phyloP scores from a whole-genome alignment of 805 yeast genomes.

The Kurtzmaniella fragi region DNA sequence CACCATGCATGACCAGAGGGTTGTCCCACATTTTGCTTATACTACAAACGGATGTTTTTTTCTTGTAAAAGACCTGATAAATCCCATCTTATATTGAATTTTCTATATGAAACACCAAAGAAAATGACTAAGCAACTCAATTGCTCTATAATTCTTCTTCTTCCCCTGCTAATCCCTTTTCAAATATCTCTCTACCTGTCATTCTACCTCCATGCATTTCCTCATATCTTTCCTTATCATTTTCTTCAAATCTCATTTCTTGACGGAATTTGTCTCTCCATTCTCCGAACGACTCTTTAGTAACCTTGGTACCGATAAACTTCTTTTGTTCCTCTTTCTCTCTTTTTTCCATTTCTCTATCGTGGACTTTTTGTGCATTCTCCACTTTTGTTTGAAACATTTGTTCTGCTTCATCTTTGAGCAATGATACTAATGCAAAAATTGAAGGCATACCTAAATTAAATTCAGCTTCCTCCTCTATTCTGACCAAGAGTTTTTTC shows the following conservation, averaged over 20 bases:
- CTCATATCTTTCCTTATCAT: constrained; percentile 46
- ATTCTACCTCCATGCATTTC: constrained; percentile 69
- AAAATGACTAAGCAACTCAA: constrained; percentile 6
- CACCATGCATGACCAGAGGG: no score
- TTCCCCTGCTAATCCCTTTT: constrained; percentile 76
- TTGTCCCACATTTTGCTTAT: no score
- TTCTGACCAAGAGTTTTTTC: constrained; percentile 30
- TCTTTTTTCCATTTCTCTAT: constrained; percentile 51
- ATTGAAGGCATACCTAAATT: constrained; percentile 90
- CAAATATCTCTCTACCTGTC: constrained; percentile 88
- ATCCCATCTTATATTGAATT: no score
- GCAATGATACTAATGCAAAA: constrained; percentile 68
- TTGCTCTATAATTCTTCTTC: constrained; percentile 39
- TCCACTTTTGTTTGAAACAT: constrained; percentile 56
- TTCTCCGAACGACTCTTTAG: constrained; percentile 60
- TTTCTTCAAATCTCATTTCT: constrained; percentile 66
- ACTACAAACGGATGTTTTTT: no score
- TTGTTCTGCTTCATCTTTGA: constrained; percentile 79
- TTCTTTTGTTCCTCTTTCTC: constrained; percentile 86
- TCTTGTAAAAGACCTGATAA: no score
- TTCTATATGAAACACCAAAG: no score
- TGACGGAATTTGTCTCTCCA: constrained; percentile 74
- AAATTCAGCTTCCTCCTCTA: constrained; percentile 61
- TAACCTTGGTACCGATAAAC: constrained; percentile 87
- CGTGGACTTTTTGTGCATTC: constrained; percentile 50